A percentile compares a stretch with the other conserved stretches of the same genome.
These are phyloP conservation scores for Cladosporium austrohemisphaericum DNA, from an alignment of 2,329 filamentous ascomycete genomes.

Conservation along the genomic window DNA sequence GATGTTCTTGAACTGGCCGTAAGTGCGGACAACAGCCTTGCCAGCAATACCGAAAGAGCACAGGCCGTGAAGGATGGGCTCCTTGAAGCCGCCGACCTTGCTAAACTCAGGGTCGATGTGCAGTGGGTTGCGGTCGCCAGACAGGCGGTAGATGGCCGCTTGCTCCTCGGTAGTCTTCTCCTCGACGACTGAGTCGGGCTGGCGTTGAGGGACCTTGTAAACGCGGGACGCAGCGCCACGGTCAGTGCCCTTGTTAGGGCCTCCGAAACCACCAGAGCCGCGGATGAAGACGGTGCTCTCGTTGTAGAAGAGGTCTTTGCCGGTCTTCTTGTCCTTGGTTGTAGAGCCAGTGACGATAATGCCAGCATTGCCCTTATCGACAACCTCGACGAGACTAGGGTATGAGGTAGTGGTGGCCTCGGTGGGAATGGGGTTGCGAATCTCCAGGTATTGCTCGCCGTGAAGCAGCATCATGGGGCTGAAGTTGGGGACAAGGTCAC, in stretches of 20 bases:
- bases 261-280: conserved; percentile 85
- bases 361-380: conserved; percentile 91
- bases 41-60: conserved; percentile 89
- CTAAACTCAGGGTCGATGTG: conserved; percentile 94
- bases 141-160: conserved; percentile 87
- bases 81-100: conserved; percentile 92
- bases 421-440: conserved; percentile 87
- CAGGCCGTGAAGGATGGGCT: conserved; percentile 92
- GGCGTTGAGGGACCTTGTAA: conserved; percentile 72
- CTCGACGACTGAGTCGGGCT: conserved; percentile 78
- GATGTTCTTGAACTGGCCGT: conserved; percentile 80
- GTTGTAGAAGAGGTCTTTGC: conserved; percentile 94
- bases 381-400: conserved; percentile 82
- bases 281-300: conserved; percentile 91
- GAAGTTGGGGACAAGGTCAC: conserved; percentile 90
- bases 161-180: conserved; percentile 85
- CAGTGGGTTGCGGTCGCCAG: conserved; percentile 92
- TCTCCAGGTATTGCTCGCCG: conserved; percentile 96
- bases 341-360: conserved; percentile 75
- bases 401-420: conserved; percentile 70
- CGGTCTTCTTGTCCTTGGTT: conserved; percentile 78
- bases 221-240: conserved; percentile 75
- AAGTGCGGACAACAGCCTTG: conserved; percentile 84
- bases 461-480: conserved; percentile 98
- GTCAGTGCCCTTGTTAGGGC: conserved; percentile 70